Conservation (phyloP, 2,329 filamentous ascomycete species). For the Nannizziopsis arthrosporioides region DNA sequence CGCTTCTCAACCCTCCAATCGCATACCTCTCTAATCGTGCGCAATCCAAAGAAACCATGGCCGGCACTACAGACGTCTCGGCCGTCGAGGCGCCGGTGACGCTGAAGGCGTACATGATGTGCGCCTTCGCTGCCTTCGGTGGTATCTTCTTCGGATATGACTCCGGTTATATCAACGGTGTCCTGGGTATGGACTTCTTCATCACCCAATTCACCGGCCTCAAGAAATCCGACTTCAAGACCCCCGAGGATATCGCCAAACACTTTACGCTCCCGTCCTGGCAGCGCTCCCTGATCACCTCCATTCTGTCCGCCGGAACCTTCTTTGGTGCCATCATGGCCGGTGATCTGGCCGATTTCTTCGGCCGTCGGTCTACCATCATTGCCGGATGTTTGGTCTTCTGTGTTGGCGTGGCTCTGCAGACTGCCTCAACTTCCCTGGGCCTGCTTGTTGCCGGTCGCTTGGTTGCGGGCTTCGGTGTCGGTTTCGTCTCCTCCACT, state of each 20-base stretch:
- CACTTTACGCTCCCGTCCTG: slow-evolving; percentile 36
- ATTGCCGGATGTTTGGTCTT: slow-evolving; percentile 62
- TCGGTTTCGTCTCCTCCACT: slow-evolving; percentile 68
- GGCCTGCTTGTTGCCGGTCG: slow-evolving; percentile 60
- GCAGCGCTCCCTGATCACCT: slow-evolving; percentile 54
- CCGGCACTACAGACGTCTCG: slow-evolving; percentile 39
- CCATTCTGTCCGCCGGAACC: slow-evolving; percentile 64
- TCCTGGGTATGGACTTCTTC: slow-evolving; percentile 42
- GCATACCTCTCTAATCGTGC: neutral
- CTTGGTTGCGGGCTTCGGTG: slow-evolving; percentile 63
- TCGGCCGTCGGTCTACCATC: slow-evolving; percentile 54
- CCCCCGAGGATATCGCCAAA: neutral
- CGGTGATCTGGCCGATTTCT: slow-evolving; percentile 63
- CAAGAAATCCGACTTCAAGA: slow-evolving; percentile 19
- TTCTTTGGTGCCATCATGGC: slow-evolving; percentile 70
- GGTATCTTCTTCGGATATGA: slow-evolving; percentile 52
- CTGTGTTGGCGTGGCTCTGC: slow-evolving; percentile 54
- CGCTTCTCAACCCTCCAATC: neutral
- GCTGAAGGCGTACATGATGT: slow-evolving; percentile 49
- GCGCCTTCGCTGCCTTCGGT: slow-evolving; percentile 49
- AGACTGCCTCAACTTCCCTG: slow-evolving; percentile 47
- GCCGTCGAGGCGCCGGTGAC: slow-evolving; percentile 50
- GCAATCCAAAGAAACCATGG: slow-evolving; percentile 9
- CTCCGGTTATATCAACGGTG: slow-evolving; percentile 45
- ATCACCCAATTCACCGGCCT: slow-evolving; percentile 21